phyloP scores from a whole-genome alignment of 139 green algal genomes.

The Chlamydomonas applanata region DNA sequence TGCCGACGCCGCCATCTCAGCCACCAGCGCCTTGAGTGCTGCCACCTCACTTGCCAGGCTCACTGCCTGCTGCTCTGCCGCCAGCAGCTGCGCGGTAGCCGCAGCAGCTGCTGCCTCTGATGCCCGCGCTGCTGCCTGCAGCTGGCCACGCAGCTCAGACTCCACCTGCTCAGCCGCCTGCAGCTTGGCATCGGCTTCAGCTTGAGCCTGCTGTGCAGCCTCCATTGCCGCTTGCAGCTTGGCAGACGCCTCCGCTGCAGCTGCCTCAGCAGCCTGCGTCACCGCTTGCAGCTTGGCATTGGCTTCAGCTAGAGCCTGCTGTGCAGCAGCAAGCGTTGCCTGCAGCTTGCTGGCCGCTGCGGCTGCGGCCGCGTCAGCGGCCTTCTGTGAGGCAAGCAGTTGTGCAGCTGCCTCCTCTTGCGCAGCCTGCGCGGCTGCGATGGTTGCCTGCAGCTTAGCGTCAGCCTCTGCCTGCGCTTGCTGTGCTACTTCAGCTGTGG shows the following conservation, averaged over 20 bases:
- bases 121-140: not conserved
- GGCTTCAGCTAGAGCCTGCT: not conserved
- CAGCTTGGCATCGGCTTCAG: not conserved
- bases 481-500: not conserved
- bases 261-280: too few relatives aligned
- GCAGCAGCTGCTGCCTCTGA: too few relatives aligned
- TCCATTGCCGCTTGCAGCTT: not conserved
- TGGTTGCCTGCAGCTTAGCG: not conserved
- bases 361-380: not conserved
- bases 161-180: not conserved
- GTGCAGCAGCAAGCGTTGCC: not conserved
- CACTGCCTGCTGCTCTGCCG: not conserved
- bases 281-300: too few relatives aligned
- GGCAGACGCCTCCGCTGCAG: not conserved
- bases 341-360: not conserved
- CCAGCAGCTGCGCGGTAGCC: not conserved
- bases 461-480: not conserved
- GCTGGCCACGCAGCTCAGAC: not conserved
- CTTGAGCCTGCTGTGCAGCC: not conserved
- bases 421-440: not conserved
- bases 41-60: not conserved
- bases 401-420: constrained; percentile 8
- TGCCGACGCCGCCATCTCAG: not conserved
- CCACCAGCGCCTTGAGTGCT: not conserved
- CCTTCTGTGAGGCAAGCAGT: not conserved